These are phyloP conservation scores for Termitomyces sp. DNA, from an alignment of 768 basidiomycete species.

Conservation along the genomic window DNA sequence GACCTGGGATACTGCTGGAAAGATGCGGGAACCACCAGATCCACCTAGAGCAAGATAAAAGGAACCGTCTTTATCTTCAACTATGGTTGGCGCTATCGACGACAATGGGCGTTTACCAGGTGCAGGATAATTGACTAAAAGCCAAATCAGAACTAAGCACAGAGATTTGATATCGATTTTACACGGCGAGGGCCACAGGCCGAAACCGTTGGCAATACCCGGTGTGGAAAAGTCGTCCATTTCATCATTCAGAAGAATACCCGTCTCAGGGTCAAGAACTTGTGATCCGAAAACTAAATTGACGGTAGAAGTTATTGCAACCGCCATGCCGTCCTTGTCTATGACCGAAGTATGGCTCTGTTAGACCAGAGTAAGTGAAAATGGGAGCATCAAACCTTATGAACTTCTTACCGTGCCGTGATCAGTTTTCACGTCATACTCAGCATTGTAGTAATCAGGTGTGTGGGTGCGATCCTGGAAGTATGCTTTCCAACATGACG, in stretches of 20 bases:
- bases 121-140: conserved; percentile 80
- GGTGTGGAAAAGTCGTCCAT: conserved; percentile 95
- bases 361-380: neutral
- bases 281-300: conserved; percentile 88
- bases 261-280: conserved; percentile 83
- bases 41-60: conserved; percentile 76
- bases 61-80: conserved; percentile 71
- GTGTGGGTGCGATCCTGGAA: conserved; percentile 84
- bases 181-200: conserved; percentile 80
- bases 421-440: conserved; percentile 71
- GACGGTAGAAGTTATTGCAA: conserved; percentile 82
- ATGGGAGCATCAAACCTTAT: neutral
- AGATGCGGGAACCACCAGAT: conserved; percentile 85
- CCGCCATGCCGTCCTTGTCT: conserved; percentile 84
- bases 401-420: conserved; percentile 78
- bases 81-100: conserved; percentile 74
- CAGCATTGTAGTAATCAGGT: conserved; percentile 78
- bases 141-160: conserved; percentile 1
- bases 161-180: neutral
- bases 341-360: conserved; percentile 84
- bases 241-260: conserved; percentile 89
- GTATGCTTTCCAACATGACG: neutral
- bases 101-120: conserved; percentile 88
- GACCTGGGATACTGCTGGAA: conserved; percentile 73
- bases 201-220: conserved; percentile 79